phyloP scores from a whole-genome alignment of 2,329 filamentous ascomycete genomes.

The Neofusicoccum umdonicola region DNA sequence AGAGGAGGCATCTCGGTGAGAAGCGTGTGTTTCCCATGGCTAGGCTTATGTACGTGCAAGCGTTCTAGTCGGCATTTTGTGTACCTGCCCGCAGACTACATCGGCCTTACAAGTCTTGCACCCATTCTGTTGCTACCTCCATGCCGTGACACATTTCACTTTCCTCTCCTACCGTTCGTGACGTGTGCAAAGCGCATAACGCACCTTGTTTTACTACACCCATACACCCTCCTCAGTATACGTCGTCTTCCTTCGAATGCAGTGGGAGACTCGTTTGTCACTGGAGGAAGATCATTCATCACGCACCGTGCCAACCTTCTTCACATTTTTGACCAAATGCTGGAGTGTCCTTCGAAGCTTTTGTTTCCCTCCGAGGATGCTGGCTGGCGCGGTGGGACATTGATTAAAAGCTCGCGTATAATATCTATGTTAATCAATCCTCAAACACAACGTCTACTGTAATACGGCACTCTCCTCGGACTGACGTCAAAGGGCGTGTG shows the following conservation, averaged over 20 bases:
- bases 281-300: constrained; percentile 27
- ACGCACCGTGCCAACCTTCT: constrained; percentile 18
- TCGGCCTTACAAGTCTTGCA: constrained; percentile 3
- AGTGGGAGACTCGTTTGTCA: constrained; percentile 35
- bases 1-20: background rate
- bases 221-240: constrained; percentile 30
- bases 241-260: constrained; percentile 28
- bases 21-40: background rate
- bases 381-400: constrained; percentile 22
- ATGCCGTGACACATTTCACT: background rate
- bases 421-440: background rate
- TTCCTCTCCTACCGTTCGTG: background rate
- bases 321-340: constrained; percentile 25
- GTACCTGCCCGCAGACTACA: constrained; percentile 4
- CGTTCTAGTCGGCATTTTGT: constrained; percentile 3
- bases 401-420: too few species aligned
- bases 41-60: background rate
- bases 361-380: constrained; percentile 8
- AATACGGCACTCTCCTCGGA: too few species aligned
- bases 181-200: background rate
- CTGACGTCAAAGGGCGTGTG: too few species aligned
- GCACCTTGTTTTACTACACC: background rate
- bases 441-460: too few species aligned
- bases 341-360: constrained; percentile 19
- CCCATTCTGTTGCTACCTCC: background rate